Base-by-base conservation (phyloP, 2,329 filamentous ascomycete species). In the Dryadomyces sulphureus region DNA sequence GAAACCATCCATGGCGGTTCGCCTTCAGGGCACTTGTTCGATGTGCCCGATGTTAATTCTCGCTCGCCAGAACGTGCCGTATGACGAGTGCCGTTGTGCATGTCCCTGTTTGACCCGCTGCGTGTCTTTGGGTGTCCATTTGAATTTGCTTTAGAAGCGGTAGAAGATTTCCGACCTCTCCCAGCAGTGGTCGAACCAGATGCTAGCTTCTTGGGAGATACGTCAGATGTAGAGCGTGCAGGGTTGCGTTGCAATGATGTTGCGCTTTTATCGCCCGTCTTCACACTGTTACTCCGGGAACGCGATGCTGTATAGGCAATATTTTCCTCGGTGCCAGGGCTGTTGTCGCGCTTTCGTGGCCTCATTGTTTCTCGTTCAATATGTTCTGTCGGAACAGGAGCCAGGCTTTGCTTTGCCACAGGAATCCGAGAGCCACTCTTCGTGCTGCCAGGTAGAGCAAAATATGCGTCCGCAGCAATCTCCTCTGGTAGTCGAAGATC, bases 1-100 rank as follows among this genome's bases (percentile, higher is more conserved):
- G 84, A 85, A 40, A 92, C 77, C 64, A 96, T 76, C 92, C 92
- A 98, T 44, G 92, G 92, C 9, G 92, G 88, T 45, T 96, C 90
- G 19, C 92, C 92, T 67, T 96, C 92, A 1, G 89, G 89, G 38
- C 80, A 76, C 58, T 86, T 76, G 62, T 71, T 59, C 56, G 70
- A 61, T 57, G 61, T 55, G 27, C 27, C 52, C 3, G 48, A 41
- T 56, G 48, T 53, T 50, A 72, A 53, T 48, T 75, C 75, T 21
- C 78, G 55, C 47, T 75, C 75, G 19, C 78, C 79, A 7, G 76
- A 77, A 49, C 78, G 70, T 1, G 80, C 84, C 3, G 69, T 65
- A 19, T 81, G 79, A 14, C 79, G 71, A 30, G 72, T 78, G n/a
- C 34, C 17, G n/a, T 21, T 24, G 22, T 38, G 38, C 14, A 9